Base-by-base conservation (phyloP, 768 basidiomycete genomes). In the Leccinellum albellum region DNA sequence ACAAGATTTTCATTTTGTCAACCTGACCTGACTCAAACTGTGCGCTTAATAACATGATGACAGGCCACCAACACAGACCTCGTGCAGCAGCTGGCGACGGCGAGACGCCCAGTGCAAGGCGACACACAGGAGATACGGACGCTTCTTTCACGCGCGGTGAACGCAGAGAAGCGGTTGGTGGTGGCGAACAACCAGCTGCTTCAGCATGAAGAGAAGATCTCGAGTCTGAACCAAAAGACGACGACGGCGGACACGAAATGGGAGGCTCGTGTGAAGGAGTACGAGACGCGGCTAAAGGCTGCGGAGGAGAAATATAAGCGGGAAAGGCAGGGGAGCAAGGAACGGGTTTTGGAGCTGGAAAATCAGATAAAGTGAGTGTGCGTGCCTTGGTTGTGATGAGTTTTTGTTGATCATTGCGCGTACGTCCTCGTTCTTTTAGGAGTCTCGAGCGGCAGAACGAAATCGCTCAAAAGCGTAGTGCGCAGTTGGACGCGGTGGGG, bases 181-280 rank as follows among this genome's bases (percentile, higher is more conserved):
- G 88, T 89, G 50, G 83, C 88, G 5, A 88, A 88, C 66, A 94
- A 94, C 61, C 93, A 96, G 69, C 79, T 98, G 3, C 70, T 85
- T 2, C 80, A 85, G 23, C 85, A 89, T 3, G 96, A 98, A 68
- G 92, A 95, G 73, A 88, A 88, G 74, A 80, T 95, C 50, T 84
- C 87, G 1, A 71, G 76, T 40, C 80, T 90, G 73, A 88, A 87
- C 61, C 79, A 85, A 74, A 89, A 86, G 77, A 89, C 81, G 35
- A 76, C 78, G 0, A 77, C 76, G 0, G 88, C 90, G 0, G 94
- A 97, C 63, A 76, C 75, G 52, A 96, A 95, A 72, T 98, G 95
- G 94, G 94, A 95, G 66, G 91, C 88, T 0, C 79, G 95, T n/a
- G 91, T 98, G 46, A 88, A 87, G 71, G 95, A 98, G 73, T 94